Base-by-base conservation (phyloP, 176 grass and related monocot genomes). In the barley (Hordeum vulgare) region DNA sequence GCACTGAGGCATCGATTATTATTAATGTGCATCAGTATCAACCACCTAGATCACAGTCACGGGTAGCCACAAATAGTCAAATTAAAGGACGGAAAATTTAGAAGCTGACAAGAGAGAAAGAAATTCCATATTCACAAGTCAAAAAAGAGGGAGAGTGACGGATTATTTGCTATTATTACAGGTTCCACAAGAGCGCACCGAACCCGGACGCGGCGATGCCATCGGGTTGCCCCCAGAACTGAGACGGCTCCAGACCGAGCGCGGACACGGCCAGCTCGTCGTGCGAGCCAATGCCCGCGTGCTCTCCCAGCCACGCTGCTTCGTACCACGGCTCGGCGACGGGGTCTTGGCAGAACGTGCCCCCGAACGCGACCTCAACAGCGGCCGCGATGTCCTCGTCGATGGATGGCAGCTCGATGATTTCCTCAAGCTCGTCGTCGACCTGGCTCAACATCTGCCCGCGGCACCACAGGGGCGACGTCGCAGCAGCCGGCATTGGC, bases 371-470 rank as follows among this genome's bases (percentile, higher is more conserved):
- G 66, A 82, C 39, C 25, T 71, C 81, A 0, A 64, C 74, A 1
- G 26, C 53, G 0, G 70, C 74, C 8, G 26, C 53, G 24, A 21
- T 44, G 28, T 88, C 86, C 37, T 86, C 89, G 11, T 81, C 77
- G 40, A 94, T 81, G 68, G 71, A 23, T 12, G 89, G 92, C 14
- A 94, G 72, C 65, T 91, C 70, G 4, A 91, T 66, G 44, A 94
- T 94, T 86, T 94, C 92, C 29, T 91, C 92, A 34, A 94, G 92
- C 65, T 86, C 83, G n/a, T 85, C 82, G 4, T 78, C 86, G 21
- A 76, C 70, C n/a, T 68, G 47, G 1, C 51, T 53, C 7, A 17
- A 35, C 18, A 25, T 28, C 59, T 80, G 68, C 0, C 15, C 44
- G 2, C 21, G 20, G 29, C 10, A 47, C 23, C 36, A n/a, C 6